A percentile compares a stretch with the other conserved stretches of the same genome.
Conservation (phyloP, 139 green algal genomes). For the Chlamydomonas schloesseri region DNA sequence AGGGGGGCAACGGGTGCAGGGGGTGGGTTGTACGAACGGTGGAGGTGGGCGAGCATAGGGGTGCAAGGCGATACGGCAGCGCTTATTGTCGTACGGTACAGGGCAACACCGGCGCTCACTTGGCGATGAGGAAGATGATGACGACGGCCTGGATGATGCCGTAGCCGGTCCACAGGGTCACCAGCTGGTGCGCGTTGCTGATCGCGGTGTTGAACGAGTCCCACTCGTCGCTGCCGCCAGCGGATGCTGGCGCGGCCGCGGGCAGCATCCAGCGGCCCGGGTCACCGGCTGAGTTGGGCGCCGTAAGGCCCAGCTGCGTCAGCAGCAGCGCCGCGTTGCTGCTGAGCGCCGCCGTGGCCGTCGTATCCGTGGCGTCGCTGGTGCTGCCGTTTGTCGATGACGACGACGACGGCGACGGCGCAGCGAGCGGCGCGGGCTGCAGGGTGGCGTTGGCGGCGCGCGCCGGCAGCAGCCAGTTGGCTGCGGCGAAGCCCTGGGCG, state of each 20-base stretch:
- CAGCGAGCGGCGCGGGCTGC: too few relatives aligned
- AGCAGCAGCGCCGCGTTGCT: too few relatives aligned
- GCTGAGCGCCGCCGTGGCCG: too few relatives aligned
- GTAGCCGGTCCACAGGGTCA: conserved; percentile 51
- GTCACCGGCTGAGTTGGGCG: background rate
- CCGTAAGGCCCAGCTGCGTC: conserved; percentile 2
- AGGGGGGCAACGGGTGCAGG: too few relatives aligned
- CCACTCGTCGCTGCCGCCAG: background rate
- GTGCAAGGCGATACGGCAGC: too few relatives aligned
- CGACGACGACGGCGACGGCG: background rate
- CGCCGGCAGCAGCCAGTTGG: conserved; percentile 23
- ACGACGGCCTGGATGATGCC: conserved; percentile 55
- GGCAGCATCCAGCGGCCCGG: conserved; percentile 54
- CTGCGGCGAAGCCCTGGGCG: conserved; percentile 21
- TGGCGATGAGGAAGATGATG: conserved; percentile 54
- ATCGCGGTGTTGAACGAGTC: conserved; percentile 37
- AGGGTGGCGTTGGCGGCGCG: background rate
- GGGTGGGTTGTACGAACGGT: too few relatives aligned
- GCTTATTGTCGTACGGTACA: too few relatives aligned
- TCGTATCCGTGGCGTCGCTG: background rate
- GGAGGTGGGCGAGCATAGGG: too few relatives aligned
- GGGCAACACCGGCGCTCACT: conserved; percentile 46
- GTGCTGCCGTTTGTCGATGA: background rate
- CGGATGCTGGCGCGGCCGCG: background rate
- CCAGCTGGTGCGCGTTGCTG: conserved; percentile 20